Percentiles rank a stretch among this genome's conserved stretches.
Evolutionary conservation across 1,284 basidiomycete genomes (phyloP).

Genomic region (Cryptococcus wingfieldii): DNA sequence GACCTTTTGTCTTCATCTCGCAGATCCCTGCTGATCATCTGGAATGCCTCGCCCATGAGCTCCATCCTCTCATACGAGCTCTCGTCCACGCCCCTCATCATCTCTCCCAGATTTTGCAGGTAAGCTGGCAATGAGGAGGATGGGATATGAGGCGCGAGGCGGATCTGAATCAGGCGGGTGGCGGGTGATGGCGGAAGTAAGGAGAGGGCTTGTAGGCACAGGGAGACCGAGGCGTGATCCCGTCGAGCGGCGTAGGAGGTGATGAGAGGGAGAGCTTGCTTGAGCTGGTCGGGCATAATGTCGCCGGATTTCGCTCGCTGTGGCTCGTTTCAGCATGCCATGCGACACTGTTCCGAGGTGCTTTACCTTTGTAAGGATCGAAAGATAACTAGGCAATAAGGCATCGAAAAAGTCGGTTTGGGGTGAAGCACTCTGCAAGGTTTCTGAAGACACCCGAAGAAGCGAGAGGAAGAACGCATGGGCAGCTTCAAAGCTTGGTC

Average conservation of each 20-base stretch:
- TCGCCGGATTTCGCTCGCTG: constrained; percentile 19
- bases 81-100: constrained; percentile 12
- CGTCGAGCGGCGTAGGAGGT: constrained; percentile 18
- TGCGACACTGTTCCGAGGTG: not conserved
- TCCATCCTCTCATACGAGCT: constrained; percentile 23
- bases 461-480: constrained; percentile 31
- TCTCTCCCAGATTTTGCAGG: constrained; percentile 22
- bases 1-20: constrained; percentile 26
- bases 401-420: constrained; percentile 26
- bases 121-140: constrained; percentile 12
- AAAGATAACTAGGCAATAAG: constrained; percentile 19
- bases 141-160: constrained; percentile 18
- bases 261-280: constrained; percentile 23
- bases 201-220: constrained; percentile 7
- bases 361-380: constrained; percentile 24
- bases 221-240: constrained; percentile 4
- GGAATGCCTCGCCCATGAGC: constrained; percentile 22
- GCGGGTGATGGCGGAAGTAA: constrained; percentile 4
- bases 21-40: constrained; percentile 29
- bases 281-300: constrained; percentile 29
- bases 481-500: constrained; percentile 33
- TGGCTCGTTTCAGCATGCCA: not conserved
- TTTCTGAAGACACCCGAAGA: constrained; percentile 14
- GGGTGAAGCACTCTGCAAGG: constrained; percentile 3
- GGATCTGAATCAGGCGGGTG: constrained; percentile 15